phyloP scores from a whole-genome alignment of 2,329 filamentous ascomycete genomes.

The Exophiala phaeomuriformis region DNA sequence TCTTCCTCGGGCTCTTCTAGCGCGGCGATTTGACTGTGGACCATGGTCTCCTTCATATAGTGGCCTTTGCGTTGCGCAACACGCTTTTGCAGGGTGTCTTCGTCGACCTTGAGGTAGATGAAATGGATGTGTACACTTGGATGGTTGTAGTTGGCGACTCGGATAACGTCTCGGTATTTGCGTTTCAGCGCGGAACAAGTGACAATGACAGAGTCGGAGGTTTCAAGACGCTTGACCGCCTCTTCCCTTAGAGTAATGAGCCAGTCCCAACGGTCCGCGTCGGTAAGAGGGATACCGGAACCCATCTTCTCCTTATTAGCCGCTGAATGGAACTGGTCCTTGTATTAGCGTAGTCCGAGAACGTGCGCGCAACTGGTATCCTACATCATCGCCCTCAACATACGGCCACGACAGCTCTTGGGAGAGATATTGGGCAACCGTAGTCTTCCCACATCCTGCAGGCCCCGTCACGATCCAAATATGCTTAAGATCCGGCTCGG shows the following conservation, averaged over 20 bases:
- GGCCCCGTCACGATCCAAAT: constrained; percentile 77
- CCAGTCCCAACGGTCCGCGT: constrained; percentile 97
- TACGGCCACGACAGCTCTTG: constrained; percentile 59
- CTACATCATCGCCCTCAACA: constrained; percentile 70
- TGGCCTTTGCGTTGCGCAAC: constrained; percentile 71
- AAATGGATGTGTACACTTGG: constrained; percentile 77
- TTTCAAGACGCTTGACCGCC: constrained; percentile 38
- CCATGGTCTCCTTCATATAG: constrained; percentile 95
- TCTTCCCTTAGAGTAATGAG: constrained; percentile 67
- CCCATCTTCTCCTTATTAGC: constrained; percentile 90
- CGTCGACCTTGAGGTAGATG: constrained; percentile 75
- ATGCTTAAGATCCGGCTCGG: constrained; percentile 45
- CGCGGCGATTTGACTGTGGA: constrained; percentile 79
- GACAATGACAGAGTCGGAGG: constrained; percentile 73
- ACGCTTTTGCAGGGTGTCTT: constrained; percentile 66
- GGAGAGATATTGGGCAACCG: constrained; percentile 60
- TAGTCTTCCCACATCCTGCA: constrained; percentile 72
- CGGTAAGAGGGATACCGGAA: constrained; percentile 72
- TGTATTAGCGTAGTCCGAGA: constrained; percentile 12
- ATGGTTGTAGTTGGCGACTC: constrained; percentile 69
- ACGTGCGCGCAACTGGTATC: constrained; percentile 29
- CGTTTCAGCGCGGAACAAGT: constrained; percentile 95
- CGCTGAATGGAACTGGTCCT: constrained; percentile 41
- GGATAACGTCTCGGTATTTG: constrained; percentile 90
- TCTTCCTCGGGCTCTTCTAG: constrained; percentile 71